A percentile compares a stretch with the other conserved stretches of the same genome.
phyloP scores from a whole-genome alignment of 306 rosid species.

The Hippophae gyantsensis region DNA sequence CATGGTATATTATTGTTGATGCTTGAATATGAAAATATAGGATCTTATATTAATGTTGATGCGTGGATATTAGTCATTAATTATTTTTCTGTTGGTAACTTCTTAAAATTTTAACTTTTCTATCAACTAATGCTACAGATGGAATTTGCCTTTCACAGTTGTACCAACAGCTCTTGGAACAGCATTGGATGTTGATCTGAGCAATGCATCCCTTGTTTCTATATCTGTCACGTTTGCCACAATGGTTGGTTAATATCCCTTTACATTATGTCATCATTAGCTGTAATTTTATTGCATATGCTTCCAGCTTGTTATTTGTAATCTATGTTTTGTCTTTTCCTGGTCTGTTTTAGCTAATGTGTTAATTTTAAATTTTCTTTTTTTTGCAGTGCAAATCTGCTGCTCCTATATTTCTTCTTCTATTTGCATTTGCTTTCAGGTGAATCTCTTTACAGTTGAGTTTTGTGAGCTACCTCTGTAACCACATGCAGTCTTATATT shows the following conservation, averaged over 20 bases:
- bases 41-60: no score
- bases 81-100: slow-evolving; percentile 13
- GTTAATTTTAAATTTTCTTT: slow-evolving; percentile 13
- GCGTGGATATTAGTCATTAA: slow-evolving; percentile 13
- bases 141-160: slow-evolving; percentile 99
- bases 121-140: slow-evolving; percentile 99
- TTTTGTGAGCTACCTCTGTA: slow-evolving; percentile 5
- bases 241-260: slow-evolving; percentile 58
- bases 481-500: slow-evolving; percentile 7
- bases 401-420: slow-evolving; percentile 95
- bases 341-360: slow-evolving; percentile 14
- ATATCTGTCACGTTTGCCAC: slow-evolving; percentile 98
- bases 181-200: slow-evolving; percentile 87
- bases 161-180: slow-evolving; percentile 97
- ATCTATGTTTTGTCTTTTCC: not conserved
- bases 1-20: no score
- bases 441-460: slow-evolving; percentile 27
- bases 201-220: slow-evolving; percentile 94
- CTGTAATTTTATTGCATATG: not conserved
- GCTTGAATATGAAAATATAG: no score
- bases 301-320: slow-evolving; percentile 15
- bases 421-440: slow-evolving; percentile 97
- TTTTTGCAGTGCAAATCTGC: slow-evolving; percentile 93
- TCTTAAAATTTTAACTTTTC: slow-evolving; percentile 59
- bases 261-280: slow-evolving; percentile 11